Base-by-base conservation (phyloP, 805 yeast species). In the Hemisphaericaspora nanyangensis region DNA sequence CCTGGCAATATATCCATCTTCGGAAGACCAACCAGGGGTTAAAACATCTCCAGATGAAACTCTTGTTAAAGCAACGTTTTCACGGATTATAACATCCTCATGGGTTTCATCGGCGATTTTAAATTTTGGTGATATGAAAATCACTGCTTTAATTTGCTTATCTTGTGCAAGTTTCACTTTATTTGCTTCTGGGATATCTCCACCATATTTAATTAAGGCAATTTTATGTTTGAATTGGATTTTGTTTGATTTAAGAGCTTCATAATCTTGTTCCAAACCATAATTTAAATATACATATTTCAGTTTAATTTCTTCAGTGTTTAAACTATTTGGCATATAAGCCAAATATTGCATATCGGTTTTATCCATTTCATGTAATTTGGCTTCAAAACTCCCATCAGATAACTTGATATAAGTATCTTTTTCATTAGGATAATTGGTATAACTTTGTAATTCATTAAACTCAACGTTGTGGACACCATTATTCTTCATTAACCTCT, bases 41-140 rank as follows among this genome's bases (percentile, higher is more conserved):
- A 85, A 55, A 3, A 88, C 76, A 56, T 89, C 93, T 7, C 97
- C 97, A 1, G 91, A 76, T 41, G 77, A 74, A 38, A 61, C 61
- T 40, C 81, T 77, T 0, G 82, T 71, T 26, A 77, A 58, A 0
- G 80, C 84, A 5, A 80, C 84, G 31, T 82, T 70, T 31, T 66
- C 71, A 35, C 76, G 68, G 50, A 76, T 76, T 22, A 83, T 74
- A 1, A 75, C 63, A 25, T 66, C 71, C 41, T 67, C 66, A 15
- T 50, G 47, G 12, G 35, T 32, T 10, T 37, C 24, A 15, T 43
- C 52, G 11, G 33, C 40, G 3, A 37, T 25, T 6, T 47, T 47
- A 26, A 54, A 43, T 35, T 58, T 43, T 1, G 59, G 53, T 0
- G 74, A 58, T 12, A 89, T 77, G 52, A 87, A 85, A 0, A 91